Percentiles rank a stretch among this genome's conserved stretches.
Evolutionary conservation across 148 eudicot genomes (phyloP).

Genomic region (Rheum nobile): DNA sequence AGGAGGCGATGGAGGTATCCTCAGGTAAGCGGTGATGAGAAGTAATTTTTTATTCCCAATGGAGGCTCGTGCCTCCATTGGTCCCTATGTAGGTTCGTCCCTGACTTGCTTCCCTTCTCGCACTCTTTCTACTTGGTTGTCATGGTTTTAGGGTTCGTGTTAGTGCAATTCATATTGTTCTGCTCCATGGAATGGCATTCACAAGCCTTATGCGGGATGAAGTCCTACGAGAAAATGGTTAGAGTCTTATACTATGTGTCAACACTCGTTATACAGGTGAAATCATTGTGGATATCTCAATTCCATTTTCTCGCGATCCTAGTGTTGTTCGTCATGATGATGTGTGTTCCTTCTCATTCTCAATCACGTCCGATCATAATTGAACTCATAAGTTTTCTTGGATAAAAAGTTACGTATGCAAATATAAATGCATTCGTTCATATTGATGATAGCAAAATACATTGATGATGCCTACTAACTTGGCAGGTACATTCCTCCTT

Average conservation of each 20-base stretch:
- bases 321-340: constrained; percentile 41
- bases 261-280: constrained; percentile 49
- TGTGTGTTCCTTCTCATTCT: constrained; percentile 30
- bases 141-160: constrained; percentile 26
- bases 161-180: constrained; percentile 22
- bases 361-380: too few species aligned
- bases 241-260: constrained; percentile 28
- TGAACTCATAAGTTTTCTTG: too few species aligned
- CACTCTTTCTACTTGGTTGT: constrained; percentile 15
- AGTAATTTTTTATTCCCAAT: too few species aligned
- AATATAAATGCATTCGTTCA: too few species aligned
- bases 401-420: too few species aligned
- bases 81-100: too few species aligned
- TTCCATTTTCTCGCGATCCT: constrained; percentile 31
- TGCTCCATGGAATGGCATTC: constrained; percentile 41
- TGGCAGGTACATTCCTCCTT: constrained; percentile 38
- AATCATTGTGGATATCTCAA: constrained; percentile 39
- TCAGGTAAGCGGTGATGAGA: too few species aligned
- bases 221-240: constrained; percentile 27
- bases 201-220: constrained; percentile 28
- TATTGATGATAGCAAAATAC: too few species aligned
- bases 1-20: too few species aligned
- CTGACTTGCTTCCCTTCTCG: constrained; percentile 16
- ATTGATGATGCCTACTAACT: too few species aligned
- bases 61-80: too few species aligned